Evolutionary conservation across 2,329 filamentous ascomycete species (phyloP).

Genomic region (Fusarium lateritium): DNA sequence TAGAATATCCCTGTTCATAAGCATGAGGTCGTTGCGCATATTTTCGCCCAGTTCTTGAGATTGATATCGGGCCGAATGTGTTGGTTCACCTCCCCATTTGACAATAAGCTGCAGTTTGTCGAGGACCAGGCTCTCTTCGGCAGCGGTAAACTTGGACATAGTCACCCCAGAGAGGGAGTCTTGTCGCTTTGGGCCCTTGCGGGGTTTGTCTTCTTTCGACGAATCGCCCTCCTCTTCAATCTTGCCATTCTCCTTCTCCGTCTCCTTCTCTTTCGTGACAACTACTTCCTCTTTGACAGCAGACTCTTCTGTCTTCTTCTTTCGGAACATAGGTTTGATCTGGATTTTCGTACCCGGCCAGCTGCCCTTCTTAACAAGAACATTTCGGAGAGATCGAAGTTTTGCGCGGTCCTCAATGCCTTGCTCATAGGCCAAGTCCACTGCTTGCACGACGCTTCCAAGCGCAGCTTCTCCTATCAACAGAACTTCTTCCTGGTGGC

Average conservation of each 20-base stretch:
- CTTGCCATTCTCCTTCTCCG: conserved; percentile 43
- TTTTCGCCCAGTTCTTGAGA: conserved; percentile 94
- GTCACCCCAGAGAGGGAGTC: conserved; percentile 92
- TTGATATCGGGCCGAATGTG: conserved; percentile 96
- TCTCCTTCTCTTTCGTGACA: conserved; percentile 48
- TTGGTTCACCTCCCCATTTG: conserved; percentile 99
- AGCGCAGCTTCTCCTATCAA: conserved; percentile 93
- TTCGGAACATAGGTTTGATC: conserved; percentile 99
- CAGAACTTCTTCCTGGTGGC: conserved; percentile 95
- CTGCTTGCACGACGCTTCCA: conserved; percentile 89
- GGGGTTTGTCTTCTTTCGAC: conserved; percentile 39
- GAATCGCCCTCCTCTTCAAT: conserved; percentile 42
- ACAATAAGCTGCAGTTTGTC: conserved; percentile 98
- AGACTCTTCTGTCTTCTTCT: conserved; percentile 78
- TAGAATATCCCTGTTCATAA: conserved; percentile 92
- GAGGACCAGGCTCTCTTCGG: conserved; percentile 90
- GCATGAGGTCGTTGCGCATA: conserved; percentile 93
- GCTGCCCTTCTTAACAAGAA: conserved; percentile 90
- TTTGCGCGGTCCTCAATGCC: conserved; percentile 89
- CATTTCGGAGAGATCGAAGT: conserved; percentile 86
- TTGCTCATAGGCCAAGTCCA: conserved; percentile 82
- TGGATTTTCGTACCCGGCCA: conserved; percentile 98
- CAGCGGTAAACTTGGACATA: conserved; percentile 93
- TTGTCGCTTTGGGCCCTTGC: conserved; percentile 71
- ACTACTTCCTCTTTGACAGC: conserved; percentile 55